A percentile compares a stretch with the other conserved stretches of the same genome.
Conservation (phyloP, 805 yeast genomes). For the Candida chilensis region DNA sequence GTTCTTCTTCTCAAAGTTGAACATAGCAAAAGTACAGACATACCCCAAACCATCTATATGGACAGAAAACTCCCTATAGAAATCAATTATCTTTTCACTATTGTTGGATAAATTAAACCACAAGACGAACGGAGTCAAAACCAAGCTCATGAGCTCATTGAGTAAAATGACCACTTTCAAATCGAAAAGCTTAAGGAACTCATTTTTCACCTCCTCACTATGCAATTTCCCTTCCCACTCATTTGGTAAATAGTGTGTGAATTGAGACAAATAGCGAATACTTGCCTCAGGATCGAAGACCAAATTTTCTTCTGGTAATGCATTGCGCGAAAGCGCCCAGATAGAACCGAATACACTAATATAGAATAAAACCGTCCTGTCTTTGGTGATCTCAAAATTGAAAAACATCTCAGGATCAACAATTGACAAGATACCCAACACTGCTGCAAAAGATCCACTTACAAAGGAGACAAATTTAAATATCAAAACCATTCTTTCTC, state of each 20-base stretch:
- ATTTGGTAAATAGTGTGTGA: conserved; percentile 83
- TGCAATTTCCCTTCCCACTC: conserved; percentile 84
- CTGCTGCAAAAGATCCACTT: conserved; percentile 84
- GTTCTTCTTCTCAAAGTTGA: conserved; percentile 61
- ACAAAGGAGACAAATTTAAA: conserved; percentile 62
- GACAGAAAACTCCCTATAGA: conserved; percentile 80
- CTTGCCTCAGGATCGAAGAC: conserved; percentile 93
- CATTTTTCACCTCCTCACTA: conserved; percentile 73
- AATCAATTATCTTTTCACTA: conserved; percentile 75
- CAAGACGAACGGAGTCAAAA: conserved; percentile 82
- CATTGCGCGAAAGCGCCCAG: conserved; percentile 73
- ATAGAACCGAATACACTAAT: conserved; percentile 83
- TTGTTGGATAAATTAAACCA: conserved; percentile 75
- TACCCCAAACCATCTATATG: conserved; percentile 94
- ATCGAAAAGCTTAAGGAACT: conserved; percentile 66
- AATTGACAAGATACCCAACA: conserved; percentile 65
- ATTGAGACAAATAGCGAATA: conserved; percentile 70
- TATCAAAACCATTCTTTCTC: conserved; percentile 51
- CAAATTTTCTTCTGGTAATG: conserved; percentile 48
- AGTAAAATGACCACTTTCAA: conserved; percentile 61
- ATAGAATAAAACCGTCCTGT: conserved; percentile 76
- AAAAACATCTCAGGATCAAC: conserved; percentile 88
- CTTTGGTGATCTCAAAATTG: conserved; percentile 79
- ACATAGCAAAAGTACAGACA: conserved; percentile 91
- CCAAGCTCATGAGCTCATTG: conserved; percentile 72